These are phyloP conservation scores for Thuidium tamariscinum DNA, from an alignment of 225 moss, liverwort and hornwort genomes.

Conservation along the genomic window DNA sequence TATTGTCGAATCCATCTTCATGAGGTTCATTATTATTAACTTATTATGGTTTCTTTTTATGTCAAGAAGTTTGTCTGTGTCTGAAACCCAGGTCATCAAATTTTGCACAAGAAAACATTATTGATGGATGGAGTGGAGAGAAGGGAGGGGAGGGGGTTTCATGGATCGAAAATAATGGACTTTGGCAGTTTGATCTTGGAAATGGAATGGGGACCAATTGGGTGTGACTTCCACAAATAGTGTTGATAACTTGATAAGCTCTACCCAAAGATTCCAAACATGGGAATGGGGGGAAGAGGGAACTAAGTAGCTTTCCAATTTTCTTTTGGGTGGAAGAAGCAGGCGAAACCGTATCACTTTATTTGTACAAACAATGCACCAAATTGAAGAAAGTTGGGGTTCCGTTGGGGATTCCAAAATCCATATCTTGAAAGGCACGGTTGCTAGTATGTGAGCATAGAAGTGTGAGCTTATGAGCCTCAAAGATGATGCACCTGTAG, in stretches of 20 bases:
- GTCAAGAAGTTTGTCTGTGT: not conserved
- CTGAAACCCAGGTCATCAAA: not conserved
- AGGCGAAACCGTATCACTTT: too few species aligned
- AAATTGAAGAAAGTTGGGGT: not conserved
- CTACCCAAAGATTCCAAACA: too few species aligned
- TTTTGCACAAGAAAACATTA: not conserved
- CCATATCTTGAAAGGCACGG: too few species aligned
- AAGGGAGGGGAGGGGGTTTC: too few species aligned
- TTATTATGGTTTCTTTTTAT: not conserved
- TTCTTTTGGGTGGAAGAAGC: not conserved
- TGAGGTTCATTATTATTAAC: not conserved
- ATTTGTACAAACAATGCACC: too few species aligned
- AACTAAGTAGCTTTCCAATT: not conserved
- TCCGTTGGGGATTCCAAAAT: not conserved
- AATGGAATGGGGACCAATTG: not conserved
- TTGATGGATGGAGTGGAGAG: too few species aligned
- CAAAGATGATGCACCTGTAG: too few species aligned
- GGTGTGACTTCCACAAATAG: not conserved
- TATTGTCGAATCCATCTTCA: not conserved
- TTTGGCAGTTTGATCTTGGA: not conserved
- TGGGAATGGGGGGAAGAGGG: not conserved
- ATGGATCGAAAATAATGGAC: too few species aligned
- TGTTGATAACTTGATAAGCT: not conserved
- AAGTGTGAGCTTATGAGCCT: too few species aligned
- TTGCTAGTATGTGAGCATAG: too few species aligned